These are phyloP conservation scores for Naganishia vishniacii DNA, from an alignment of 768 basidiomycete species.

Conservation along the genomic window DNA sequence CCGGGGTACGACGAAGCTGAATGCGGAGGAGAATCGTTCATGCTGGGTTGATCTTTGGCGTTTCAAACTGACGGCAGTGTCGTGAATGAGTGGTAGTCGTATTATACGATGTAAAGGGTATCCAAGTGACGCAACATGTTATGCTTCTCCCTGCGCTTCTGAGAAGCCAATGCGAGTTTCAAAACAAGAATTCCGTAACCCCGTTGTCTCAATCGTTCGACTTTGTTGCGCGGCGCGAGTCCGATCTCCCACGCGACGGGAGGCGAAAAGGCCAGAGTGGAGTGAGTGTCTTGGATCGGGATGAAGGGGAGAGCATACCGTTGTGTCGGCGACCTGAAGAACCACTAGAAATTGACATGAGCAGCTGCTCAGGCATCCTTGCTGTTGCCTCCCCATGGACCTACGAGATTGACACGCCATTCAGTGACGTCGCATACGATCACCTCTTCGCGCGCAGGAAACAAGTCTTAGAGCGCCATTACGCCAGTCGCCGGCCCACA, in stretches of 20 bases:
- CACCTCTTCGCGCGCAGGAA: too few species aligned
- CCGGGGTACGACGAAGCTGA: conserved; percentile 12
- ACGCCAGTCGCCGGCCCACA: too few species aligned
- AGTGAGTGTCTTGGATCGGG: conserved; percentile 19
- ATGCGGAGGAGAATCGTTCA: conserved; percentile 8
- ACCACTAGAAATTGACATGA: too few species aligned
- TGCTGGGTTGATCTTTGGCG: background rate
- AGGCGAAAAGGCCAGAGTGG: conserved; percentile 3
- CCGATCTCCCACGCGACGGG: conserved; percentile 1
- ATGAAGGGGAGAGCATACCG: background rate
- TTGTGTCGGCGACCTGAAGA: background rate
- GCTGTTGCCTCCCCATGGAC: too few species aligned
- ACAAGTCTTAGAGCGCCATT: too few species aligned
- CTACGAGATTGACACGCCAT: too few species aligned
- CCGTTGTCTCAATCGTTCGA: conserved; percentile 5
- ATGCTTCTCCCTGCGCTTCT: background rate
- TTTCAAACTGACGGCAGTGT: too few species aligned
- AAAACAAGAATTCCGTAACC: background rate
- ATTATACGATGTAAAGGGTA: background rate
- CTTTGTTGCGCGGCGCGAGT: background rate
- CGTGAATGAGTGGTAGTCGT: too few species aligned
- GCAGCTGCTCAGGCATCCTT: too few species aligned
- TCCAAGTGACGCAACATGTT: background rate
- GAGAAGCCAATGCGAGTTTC: background rate
- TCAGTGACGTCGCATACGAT: too few species aligned